These are phyloP conservation scores for Naganishia sp. DNA, from an alignment of 1,284 basidiomycete genomes.

Conservation along the genomic window DNA sequence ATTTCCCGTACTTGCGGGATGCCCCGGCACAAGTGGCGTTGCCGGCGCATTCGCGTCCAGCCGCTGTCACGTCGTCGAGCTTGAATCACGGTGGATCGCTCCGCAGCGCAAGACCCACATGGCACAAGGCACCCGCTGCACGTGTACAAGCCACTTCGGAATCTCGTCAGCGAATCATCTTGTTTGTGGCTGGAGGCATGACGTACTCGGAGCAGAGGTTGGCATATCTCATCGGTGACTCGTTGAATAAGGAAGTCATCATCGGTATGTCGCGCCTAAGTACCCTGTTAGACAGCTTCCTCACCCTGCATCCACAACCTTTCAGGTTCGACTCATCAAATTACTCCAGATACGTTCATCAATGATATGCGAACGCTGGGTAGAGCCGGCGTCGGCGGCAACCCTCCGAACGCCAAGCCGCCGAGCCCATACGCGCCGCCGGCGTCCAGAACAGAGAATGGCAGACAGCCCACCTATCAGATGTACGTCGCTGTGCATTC, in stretches of 20 bases:
- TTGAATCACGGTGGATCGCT: constrained; percentile 63
- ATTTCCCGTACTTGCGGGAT: constrained; percentile 92
- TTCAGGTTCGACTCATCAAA: constrained; percentile 82
- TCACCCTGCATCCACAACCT: too few relatives aligned
- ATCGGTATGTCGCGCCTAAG: constrained; percentile 65
- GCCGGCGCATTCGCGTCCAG: constrained; percentile 27
- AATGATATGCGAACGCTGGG: constrained; percentile 82
- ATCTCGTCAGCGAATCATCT: constrained; percentile 73
- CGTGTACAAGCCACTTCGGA: constrained; percentile 58
- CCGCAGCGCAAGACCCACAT: constrained; percentile 73
- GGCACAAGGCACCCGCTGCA: constrained; percentile 64
- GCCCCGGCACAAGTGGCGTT: constrained; percentile 62
- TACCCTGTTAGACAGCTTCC: background rate
- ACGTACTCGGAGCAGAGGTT: constrained; percentile 94
- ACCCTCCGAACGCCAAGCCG: constrained; percentile 68
- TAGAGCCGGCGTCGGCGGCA: constrained; percentile 69
- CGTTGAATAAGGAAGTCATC: constrained; percentile 82
- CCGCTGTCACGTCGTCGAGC: constrained; percentile 53
- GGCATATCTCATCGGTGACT: constrained; percentile 74
- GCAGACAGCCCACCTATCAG: constrained; percentile 58
- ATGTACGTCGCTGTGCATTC: constrained; percentile 43
- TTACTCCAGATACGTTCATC: constrained; percentile 81
- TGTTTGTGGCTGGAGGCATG: constrained; percentile 94
- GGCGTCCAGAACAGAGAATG: constrained; percentile 20
- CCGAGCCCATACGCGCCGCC: constrained; percentile 49